Evolutionary conservation across 768 basidiomycete species (phyloP), one percentile per base, ranked within the genome.

Genomic region (Melanogaster broomeanus): DNA sequence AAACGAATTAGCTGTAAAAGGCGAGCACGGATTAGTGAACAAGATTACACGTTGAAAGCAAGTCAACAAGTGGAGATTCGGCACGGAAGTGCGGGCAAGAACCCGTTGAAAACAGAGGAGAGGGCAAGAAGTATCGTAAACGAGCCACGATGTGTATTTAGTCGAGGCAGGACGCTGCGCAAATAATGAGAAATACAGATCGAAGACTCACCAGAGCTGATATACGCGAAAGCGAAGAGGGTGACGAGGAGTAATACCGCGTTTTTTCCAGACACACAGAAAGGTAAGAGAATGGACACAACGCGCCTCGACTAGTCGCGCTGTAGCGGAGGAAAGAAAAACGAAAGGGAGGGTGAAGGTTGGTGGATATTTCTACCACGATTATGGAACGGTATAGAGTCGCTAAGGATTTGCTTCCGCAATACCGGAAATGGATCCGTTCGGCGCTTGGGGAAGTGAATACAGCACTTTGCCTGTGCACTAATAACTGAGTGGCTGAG

Each of bases 321-420:
- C 61, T 62, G 62, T 51, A 60, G 54, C 52, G 51, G 57, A 66
- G 44, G 56, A 61, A 66, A 60, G 65, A 65, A 60, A 65, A 66
- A 57, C 58, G 54, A 57, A 62, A 69, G 53, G n/a, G 55, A 63
- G 61, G 48, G 58, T 52, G 48, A 34, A n/a, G 55, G 43, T 64
- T 58, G 52, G 67, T 58, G 67, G 43, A 65, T 68, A 59, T 64
- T 68, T 71, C 62, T 63, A 42, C 62, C 57, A 62, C 54, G 61
- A 70, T 48, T 71, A 65, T 65, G 61, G 66, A 61, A 69, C 61
- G 69, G 62, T 62, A 68, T 70, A 66, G 61, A 63, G 44, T 69
- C 65, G 65, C 67, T 69, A 69, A 71, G 51, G 49, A 66, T 59
- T 69, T 68, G 61, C 60, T 70, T 70, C 68, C 68, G 68, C 63